phyloP scores from a whole-genome alignment of 192 early-diverging fungal species.

The Podila verticillata region DNA sequence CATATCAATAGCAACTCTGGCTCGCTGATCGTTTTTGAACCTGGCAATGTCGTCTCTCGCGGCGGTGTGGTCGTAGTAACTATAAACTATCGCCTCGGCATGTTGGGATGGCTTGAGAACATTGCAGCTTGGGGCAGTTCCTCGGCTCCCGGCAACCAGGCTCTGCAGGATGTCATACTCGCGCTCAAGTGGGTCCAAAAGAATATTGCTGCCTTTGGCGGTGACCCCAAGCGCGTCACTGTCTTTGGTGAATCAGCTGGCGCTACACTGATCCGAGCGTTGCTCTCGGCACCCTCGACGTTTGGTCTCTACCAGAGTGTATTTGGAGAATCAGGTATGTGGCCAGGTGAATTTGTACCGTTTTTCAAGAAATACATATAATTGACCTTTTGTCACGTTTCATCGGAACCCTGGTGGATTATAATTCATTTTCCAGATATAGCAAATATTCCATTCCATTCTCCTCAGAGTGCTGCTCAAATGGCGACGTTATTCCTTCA shows the following conservation, averaged over 20 bases:
- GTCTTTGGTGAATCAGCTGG: constrained; percentile 61
- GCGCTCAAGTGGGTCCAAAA: constrained; percentile 62
- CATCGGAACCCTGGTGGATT: no score
- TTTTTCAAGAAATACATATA: no score
- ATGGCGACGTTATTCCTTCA: constrained; percentile 4
- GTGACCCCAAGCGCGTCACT: constrained; percentile 57
- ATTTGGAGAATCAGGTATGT: constrained; percentile 46
- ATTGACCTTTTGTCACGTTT: no score
- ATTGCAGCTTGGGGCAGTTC: not conserved
- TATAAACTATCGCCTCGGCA: constrained; percentile 65
- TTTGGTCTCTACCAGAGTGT: constrained; percentile 47
- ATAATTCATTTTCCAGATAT: no score
- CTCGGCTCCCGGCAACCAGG: constrained; percentile 9
- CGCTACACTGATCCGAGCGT: constrained; percentile 36
- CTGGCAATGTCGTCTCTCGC: constrained; percentile 7
- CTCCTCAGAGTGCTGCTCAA: not conserved
- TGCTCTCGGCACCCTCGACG: constrained; percentile 35
- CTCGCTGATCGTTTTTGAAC: constrained; percentile 18
- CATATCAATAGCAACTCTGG: constrained; percentile 17
- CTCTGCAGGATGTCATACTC: constrained; percentile 56
- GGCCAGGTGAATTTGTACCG: no score
- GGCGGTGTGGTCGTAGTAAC: constrained; percentile 39
- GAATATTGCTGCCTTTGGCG: constrained; percentile 64
- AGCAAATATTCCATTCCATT: constrained; percentile 11
- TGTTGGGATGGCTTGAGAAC: constrained; percentile 53